phyloP scores from a whole-genome alignment of 2,329 filamentous ascomycete genomes.

The Aspergillus pseudonomiae region DNA sequence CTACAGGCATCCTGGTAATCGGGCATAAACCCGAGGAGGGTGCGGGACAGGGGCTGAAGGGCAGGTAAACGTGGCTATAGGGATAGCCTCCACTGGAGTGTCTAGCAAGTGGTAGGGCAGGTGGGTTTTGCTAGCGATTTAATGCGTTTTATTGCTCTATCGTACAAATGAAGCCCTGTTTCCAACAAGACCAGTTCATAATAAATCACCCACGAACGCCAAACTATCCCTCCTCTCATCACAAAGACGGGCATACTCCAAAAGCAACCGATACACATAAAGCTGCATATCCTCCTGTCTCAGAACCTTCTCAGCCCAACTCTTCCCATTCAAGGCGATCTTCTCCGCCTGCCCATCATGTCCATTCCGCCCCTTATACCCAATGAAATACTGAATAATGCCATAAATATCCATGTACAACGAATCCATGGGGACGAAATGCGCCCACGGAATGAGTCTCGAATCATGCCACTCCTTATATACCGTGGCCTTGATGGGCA shows the following conservation, averaged over 20 bases:
- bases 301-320: constrained; percentile 70
- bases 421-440: constrained; percentile 82
- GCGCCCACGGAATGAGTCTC: constrained; percentile 73
- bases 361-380: constrained; percentile 49
- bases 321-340: constrained; percentile 67
- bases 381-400: constrained; percentile 74
- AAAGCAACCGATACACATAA: constrained; percentile 66
- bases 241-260: constrained; percentile 63
- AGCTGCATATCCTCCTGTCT: constrained; percentile 74
- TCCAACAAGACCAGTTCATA: background rate
- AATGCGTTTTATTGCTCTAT: background rate
- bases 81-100: fast-evolving
- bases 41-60: too few relatives aligned
- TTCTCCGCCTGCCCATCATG: constrained; percentile 61
- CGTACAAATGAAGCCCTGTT: background rate
- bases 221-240: constrained; percentile 28
- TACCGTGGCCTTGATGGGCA: constrained; percentile 77
- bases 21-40: too few relatives aligned
- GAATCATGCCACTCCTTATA: constrained; percentile 82
- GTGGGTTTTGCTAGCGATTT: background rate
- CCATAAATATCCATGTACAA: constrained; percentile 72
- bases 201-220: constrained; percentile 23
- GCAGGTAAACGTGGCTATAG: too few relatives aligned
- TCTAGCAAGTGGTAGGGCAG: too few relatives aligned
- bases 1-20: too few relatives aligned